phyloP scores from a whole-genome alignment of 805 yeast genomes.

The Suhomyces emberorum region DNA sequence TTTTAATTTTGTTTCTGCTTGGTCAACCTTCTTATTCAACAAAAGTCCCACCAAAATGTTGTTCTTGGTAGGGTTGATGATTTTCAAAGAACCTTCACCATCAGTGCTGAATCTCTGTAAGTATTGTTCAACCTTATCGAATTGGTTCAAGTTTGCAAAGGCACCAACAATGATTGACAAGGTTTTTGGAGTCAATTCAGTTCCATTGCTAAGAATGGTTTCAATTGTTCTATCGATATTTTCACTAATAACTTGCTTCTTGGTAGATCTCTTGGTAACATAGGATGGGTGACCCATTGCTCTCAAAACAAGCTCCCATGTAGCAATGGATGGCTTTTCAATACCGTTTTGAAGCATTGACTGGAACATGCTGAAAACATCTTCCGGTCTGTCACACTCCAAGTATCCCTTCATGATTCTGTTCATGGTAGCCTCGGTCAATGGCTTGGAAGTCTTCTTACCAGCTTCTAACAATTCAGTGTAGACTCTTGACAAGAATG shows the following conservation, averaged over 20 bases:
- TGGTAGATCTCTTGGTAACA: slow-evolving; percentile 21
- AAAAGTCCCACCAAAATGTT: slow-evolving; percentile 45
- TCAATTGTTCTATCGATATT: slow-evolving; percentile 26
- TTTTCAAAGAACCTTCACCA: slow-evolving; percentile 20
- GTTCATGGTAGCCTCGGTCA: slow-evolving; percentile 40
- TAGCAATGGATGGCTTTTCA: slow-evolving; percentile 35
- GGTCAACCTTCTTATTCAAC: slow-evolving; percentile 34
- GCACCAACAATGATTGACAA: slow-evolving; percentile 47
- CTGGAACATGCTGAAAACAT: slow-evolving; percentile 49
- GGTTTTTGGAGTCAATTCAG: slow-evolving; percentile 45
- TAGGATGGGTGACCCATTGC: slow-evolving; percentile 40
- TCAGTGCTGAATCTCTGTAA: slow-evolving; percentile 28
- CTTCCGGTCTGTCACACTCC: slow-evolving; percentile 29
- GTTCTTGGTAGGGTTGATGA: slow-evolving; percentile 41
- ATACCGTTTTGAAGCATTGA: slow-evolving; percentile 39
- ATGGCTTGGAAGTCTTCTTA: slow-evolving; percentile 22
- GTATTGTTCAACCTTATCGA: slow-evolving; percentile 41
- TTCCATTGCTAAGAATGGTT: slow-evolving; percentile 28
- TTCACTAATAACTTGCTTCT: slow-evolving; percentile 18
- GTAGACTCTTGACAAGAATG: slow-evolving; percentile 19
- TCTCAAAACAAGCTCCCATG: slow-evolving; percentile 61
- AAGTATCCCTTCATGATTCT: slow-evolving; percentile 47
- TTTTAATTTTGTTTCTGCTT: slow-evolving; percentile 44
- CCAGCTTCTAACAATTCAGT: slow-evolving; percentile 24
- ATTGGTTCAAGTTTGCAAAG: slow-evolving; percentile 35